A percentile compares a stretch with the other conserved stretches of the same genome.
Evolutionary conservation across 257 asterid genomes (phyloP).

Genomic region (Solanum neorickii): DNA sequence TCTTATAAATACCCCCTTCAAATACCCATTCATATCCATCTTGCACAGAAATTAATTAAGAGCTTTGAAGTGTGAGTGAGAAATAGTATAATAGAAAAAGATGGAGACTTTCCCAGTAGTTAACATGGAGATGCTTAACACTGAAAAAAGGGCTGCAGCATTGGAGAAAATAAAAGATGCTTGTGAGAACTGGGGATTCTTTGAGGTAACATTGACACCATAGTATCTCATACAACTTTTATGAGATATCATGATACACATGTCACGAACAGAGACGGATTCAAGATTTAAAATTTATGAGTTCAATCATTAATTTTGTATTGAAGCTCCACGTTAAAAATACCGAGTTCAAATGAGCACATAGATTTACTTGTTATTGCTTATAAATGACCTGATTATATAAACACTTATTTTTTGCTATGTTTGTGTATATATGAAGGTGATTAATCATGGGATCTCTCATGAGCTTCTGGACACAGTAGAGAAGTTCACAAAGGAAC

Average conservation of each 20-base stretch:
- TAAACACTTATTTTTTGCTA: background rate
- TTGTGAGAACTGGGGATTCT: conserved; percentile 69
- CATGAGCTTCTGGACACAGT: conserved; percentile 50
- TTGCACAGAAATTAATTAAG: background rate
- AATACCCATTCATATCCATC: background rate
- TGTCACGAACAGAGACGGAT: background rate
- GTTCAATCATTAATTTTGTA: background rate
- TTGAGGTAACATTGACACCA: conserved; percentile 31
- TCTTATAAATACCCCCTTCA: conserved; percentile 38
- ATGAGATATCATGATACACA: background rate
- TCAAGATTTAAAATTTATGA: background rate
- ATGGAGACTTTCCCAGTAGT: conserved; percentile 54
- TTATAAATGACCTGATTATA: background rate
- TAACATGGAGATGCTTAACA: conserved; percentile 48
- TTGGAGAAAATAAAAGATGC: conserved; percentile 56
- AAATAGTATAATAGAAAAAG: background rate
- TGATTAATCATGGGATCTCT: conserved; percentile 50
- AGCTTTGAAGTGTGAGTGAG: background rate
- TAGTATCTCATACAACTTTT: background rate
- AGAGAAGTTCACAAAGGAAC: conserved; percentile 52
- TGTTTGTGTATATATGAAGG: conserved; percentile 3
- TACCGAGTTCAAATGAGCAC: background rate
- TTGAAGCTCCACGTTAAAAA: background rate
- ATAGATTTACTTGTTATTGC: background rate
- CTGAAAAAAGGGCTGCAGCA: conserved; percentile 39